Percentiles rank a stretch among this genome's conserved stretches.
phyloP scores from a whole-genome alignment of 805 yeast species.

The Pichia eremophila region DNA sequence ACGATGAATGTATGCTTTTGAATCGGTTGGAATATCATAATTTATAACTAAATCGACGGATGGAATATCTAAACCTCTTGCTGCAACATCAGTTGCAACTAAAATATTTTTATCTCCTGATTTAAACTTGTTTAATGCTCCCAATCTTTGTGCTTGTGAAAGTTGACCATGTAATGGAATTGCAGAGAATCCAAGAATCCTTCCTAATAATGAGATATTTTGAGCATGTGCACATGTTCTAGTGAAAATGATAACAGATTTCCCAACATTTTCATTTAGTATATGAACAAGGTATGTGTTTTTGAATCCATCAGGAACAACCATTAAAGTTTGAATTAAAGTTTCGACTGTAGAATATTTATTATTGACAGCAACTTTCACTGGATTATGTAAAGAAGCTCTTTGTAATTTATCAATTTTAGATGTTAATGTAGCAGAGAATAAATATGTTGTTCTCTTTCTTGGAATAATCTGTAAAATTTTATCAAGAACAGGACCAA shows the following conservation, averaged over 20 bases:
- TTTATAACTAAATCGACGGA: slow-evolving; percentile 82
- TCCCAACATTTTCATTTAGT: slow-evolving; percentile 75
- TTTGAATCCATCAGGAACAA: slow-evolving; percentile 86
- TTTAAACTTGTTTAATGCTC: slow-evolving; percentile 72
- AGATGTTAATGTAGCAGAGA: slow-evolving; percentile 95
- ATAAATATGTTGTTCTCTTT: slow-evolving; percentile 74
- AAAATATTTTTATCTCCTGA: slow-evolving; percentile 59
- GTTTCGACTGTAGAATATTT: slow-evolving; percentile 92
- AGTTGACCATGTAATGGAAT: slow-evolving; percentile 93
- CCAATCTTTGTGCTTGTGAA: slow-evolving; percentile 75
- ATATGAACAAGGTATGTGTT: slow-evolving; percentile 80
- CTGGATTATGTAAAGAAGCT: slow-evolving; percentile 84
- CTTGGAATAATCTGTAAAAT: slow-evolving; percentile 77
- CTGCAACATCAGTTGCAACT: slow-evolving; percentile 86
- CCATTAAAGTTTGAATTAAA: slow-evolving; percentile 78
- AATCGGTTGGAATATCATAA: slow-evolving; percentile 90
- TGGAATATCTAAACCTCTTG: slow-evolving; percentile 96
- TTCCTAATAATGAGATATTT: slow-evolving; percentile 71
- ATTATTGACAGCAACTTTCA: slow-evolving; percentile 79
- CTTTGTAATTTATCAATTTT: slow-evolving; percentile 92
- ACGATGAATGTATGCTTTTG: slow-evolving; percentile 93
- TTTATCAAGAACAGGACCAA: slow-evolving; percentile 88
- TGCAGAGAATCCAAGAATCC: slow-evolving; percentile 77
- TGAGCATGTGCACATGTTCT: slow-evolving; percentile 95
- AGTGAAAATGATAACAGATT: slow-evolving; percentile 81